phyloP scores from a whole-genome alignment of 2,329 filamentous ascomycete genomes.

The Aotearoamyces nothofagi region DNA sequence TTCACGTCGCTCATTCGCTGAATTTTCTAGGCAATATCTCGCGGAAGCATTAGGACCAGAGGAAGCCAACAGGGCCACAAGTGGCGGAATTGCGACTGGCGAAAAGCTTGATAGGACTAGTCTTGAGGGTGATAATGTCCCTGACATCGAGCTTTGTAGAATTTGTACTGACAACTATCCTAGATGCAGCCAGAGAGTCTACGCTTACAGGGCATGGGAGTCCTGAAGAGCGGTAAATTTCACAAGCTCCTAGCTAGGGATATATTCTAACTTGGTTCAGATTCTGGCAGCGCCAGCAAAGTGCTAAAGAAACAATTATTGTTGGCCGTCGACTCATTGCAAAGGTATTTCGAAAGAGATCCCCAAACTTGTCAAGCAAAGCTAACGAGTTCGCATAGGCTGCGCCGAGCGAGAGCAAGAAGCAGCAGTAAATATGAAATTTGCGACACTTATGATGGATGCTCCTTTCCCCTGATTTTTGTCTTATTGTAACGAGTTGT shows the following conservation, averaged over 20 bases:
- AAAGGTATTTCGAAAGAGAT: slow-evolving; percentile 19
- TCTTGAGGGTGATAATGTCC: slow-evolving; percentile 39
- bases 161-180: slow-evolving; percentile 15
- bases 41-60: slow-evolving; percentile 53
- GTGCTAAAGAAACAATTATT: slow-evolving; percentile 39
- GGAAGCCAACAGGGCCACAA: slow-evolving; percentile 30
- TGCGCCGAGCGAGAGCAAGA: slow-evolving; percentile 8
- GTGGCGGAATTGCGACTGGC: slow-evolving; percentile 31
- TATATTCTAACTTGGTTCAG: slow-evolving; percentile 18
- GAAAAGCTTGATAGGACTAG: slow-evolving; percentile 49
- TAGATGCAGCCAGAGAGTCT: slow-evolving; percentile 39
- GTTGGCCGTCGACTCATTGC: slow-evolving; percentile 39
- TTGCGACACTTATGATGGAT: neutral
- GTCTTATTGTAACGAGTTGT: neutral
- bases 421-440: slow-evolving; percentile 6
- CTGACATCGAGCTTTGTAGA: slow-evolving; percentile 5
- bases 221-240: slow-evolving; percentile 29
- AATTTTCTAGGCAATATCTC: slow-evolving; percentile 27
- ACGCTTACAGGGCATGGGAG: slow-evolving; percentile 32
- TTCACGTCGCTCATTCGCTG: neutral
- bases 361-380: neutral
- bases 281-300: slow-evolving; percentile 47
- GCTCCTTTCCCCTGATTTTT: neutral
- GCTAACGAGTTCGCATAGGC: slow-evolving; percentile 1
- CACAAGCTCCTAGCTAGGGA: slow-evolving; percentile 21